A percentile compares a stretch with the other conserved stretches of the same genome.
phyloP scores from a whole-genome alignment of 1,284 basidiomycete genomes.

The Ceratobasidium sp. region DNA sequence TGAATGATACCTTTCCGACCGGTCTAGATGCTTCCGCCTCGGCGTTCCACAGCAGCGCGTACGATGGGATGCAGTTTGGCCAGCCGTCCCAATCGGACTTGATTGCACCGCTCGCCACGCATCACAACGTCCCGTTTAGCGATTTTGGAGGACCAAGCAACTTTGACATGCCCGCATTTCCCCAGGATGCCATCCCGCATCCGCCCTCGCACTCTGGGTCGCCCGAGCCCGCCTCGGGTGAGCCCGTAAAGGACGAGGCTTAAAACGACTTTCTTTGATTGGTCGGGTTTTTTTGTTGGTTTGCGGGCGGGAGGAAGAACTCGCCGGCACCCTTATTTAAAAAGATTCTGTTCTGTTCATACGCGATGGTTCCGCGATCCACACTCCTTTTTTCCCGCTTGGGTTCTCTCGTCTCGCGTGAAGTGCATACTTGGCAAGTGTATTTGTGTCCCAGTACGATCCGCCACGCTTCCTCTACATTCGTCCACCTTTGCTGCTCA shows the following conservation, averaged over 20 bases:
- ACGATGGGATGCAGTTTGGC: conserved; percentile 35
- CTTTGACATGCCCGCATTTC: conserved; percentile 27
- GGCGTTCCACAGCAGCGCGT: conserved; percentile 39
- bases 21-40: conserved; percentile 32
- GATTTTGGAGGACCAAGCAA: conserved; percentile 32
- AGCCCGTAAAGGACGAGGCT: conserved; percentile 22
- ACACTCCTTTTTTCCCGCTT: conserved; percentile 11
- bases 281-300: conserved; percentile 6
- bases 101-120: conserved; percentile 20
- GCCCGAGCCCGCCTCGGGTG: conserved; percentile 20
- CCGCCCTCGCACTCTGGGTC: conserved; percentile 24
- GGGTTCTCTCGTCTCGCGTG: conserved; percentile 48
- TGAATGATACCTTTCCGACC: conserved; percentile 71
- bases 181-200: conserved; percentile 26
- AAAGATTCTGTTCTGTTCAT: background rate
- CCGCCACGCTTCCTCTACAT: conserved; percentile 2
- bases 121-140: conserved; percentile 30
- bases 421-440: conserved; percentile 54
- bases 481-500: conserved; percentile 14
- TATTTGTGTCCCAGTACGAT: conserved; percentile 40
- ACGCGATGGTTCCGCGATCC: conserved; percentile 13
- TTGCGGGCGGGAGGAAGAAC: conserved; percentile 11
- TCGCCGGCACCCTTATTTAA: conserved; percentile 5
- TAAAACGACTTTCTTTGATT: conserved; percentile 5
- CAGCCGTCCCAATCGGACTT: conserved; percentile 32